A percentile compares a stretch with the other conserved stretches of the same genome.
phyloP scores from a whole-genome alignment of 306 rosid genomes.

The Ceratonia siliqua region DNA sequence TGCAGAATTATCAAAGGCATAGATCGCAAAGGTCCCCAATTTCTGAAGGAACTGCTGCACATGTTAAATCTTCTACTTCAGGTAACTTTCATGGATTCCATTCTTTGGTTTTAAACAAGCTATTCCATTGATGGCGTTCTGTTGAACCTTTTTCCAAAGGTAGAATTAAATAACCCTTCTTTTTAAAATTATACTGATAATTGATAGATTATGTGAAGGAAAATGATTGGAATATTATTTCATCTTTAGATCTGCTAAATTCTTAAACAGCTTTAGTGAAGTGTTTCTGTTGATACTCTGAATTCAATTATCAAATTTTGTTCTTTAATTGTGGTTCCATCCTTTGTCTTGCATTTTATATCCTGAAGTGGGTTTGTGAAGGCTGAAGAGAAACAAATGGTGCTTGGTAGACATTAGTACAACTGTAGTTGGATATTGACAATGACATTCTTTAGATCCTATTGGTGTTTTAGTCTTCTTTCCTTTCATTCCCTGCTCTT shows the following conservation, averaged over 20 bases:
- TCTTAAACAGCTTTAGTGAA: background rate
- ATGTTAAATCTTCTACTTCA: constrained; percentile 23
- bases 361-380: background rate
- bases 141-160: background rate
- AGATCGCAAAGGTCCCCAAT: constrained; percentile 33
- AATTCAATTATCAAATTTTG: background rate
- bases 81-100: constrained; percentile 37
- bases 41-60: constrained; percentile 37
- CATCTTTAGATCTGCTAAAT: background rate
- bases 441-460: background rate
- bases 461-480: background rate
- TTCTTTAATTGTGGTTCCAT: background rate
- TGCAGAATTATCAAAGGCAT: constrained; percentile 38
- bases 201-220: background rate
- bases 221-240: background rate
- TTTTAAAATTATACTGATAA: background rate
- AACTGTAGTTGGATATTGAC: background rate
- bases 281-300: background rate
- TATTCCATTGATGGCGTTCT: background rate
- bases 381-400: background rate
- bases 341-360: background rate
- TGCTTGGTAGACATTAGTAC: background rate
- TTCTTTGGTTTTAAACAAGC: background rate
- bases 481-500: background rate
- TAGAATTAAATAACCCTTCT: background rate